A percentile compares a stretch with the other conserved stretches of the same genome.
These are phyloP conservation scores for Pseudogymnoascus sp. DNA, from an alignment of 2,329 filamentous ascomycete genomes.

Conservation along the genomic window DNA sequence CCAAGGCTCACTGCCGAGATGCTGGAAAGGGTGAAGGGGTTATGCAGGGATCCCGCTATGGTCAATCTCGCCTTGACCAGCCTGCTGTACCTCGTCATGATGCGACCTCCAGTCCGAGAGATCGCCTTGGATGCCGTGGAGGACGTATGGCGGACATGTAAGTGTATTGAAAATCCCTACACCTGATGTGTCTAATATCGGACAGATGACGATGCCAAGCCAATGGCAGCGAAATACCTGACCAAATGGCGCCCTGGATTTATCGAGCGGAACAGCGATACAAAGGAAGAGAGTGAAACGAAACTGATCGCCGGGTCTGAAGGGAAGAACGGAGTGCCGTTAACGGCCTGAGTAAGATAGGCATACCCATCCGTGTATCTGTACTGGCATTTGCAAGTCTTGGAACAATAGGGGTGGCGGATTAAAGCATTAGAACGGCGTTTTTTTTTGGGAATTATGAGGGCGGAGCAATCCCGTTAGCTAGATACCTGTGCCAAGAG, in stretches of 20 bases:
- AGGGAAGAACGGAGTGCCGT: not conserved
- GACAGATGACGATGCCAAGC: constrained; percentile 53
- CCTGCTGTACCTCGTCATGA: constrained; percentile 59
- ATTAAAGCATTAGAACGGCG: constrained; percentile 1
- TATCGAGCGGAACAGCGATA: constrained; percentile 16
- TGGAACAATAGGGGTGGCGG: not conserved
- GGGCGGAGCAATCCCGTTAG: constrained; percentile 1
- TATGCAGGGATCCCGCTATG: constrained; percentile 60
- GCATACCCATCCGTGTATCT: not conserved
- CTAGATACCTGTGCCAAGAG: constrained; percentile 1
- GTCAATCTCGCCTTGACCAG: constrained; percentile 57
- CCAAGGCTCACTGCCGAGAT: constrained; percentile 69
- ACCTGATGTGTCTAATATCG: constrained; percentile 16
- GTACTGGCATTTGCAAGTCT: constrained; percentile 1
- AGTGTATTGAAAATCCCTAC: constrained; percentile 27
- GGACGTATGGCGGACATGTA: constrained; percentile 60
- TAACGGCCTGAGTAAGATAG: constrained; percentile 6
- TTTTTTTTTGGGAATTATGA: not conserved
- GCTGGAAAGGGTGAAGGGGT: constrained; percentile 61
- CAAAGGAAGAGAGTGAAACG: not conserved
- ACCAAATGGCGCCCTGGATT: constrained; percentile 49
- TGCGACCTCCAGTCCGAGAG: constrained; percentile 57
- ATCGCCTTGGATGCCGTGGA: constrained; percentile 58
- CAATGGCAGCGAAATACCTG: constrained; percentile 56
- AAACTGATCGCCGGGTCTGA: not conserved